Evolutionary conservation across 805 yeast species (phyloP).

Genomic region (Lachancea thermotolerans): DNA sequence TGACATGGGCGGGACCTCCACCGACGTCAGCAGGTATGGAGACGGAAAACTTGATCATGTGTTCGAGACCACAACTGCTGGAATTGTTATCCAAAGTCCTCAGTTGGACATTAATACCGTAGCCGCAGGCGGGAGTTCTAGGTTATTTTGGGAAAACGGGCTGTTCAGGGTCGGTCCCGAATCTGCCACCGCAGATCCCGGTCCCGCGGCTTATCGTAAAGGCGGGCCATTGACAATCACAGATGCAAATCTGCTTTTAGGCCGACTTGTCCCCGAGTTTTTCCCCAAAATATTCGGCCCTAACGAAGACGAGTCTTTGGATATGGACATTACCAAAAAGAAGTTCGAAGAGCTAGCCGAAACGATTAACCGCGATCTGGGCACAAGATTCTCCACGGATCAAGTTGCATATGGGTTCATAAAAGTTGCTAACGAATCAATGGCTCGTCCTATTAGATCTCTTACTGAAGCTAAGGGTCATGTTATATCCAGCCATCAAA

Average conservation of each 20-base stretch:
- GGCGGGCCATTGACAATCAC: constrained; percentile 82
- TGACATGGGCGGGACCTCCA: constrained; percentile 90
- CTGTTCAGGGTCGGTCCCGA: constrained; percentile 80
- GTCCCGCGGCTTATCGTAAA: constrained; percentile 81
- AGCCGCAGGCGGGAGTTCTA: constrained; percentile 82
- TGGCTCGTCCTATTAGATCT: constrained; percentile 86
- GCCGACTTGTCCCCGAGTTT: constrained; percentile 63
- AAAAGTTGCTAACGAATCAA: constrained; percentile 76
- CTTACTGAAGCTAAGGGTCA: constrained; percentile 82
- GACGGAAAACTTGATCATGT: constrained; percentile 68
- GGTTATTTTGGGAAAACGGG: constrained; percentile 60
- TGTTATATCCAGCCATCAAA: constrained; percentile 53
- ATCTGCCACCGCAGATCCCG: constrained; percentile 83
- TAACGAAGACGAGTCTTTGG: constrained; percentile 64
- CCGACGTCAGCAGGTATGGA: constrained; percentile 73
- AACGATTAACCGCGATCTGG: constrained; percentile 44
- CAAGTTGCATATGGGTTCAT: constrained; percentile 77
- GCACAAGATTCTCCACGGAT: constrained; percentile 42
- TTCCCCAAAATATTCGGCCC: constrained; percentile 85
- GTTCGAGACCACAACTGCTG: constrained; percentile 79
- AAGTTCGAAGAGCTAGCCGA: constrained; percentile 51
- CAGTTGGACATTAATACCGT: constrained; percentile 77
- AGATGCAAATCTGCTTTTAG: constrained; percentile 72
- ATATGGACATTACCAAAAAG: constrained; percentile 41
- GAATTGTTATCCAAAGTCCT: constrained; percentile 76